Conservation (phyloP, 208 protist genomes). For the Trichomonas gallinae region DNA sequence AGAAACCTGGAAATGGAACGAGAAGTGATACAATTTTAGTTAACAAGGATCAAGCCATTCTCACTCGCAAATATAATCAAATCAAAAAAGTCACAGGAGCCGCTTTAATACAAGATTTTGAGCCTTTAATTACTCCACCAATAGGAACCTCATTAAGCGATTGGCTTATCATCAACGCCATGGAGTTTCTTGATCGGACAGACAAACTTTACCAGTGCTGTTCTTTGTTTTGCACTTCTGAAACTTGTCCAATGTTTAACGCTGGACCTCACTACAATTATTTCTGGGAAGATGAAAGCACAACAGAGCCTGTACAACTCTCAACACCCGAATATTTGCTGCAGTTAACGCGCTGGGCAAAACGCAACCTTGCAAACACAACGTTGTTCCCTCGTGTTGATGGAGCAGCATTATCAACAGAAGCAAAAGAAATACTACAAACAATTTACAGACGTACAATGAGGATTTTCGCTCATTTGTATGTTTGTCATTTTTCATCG, state of each 20-base stretch:
- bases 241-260: slow-evolving; percentile 8
- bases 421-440: background rate
- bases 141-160: background rate
- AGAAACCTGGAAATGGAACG: background rate
- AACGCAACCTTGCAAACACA: background rate
- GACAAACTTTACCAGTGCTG: background rate
- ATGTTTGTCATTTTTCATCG: background rate
- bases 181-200: background rate
- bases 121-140: background rate
- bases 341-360: background rate
- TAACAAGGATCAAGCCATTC: background rate
- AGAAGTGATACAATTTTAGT: background rate
- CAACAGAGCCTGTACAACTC: background rate
- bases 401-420: background rate
- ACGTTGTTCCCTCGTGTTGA: background rate
- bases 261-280: background rate
- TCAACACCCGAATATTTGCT: background rate
- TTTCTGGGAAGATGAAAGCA: background rate
- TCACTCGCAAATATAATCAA: background rate
- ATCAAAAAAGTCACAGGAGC: background rate
- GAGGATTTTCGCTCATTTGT: background rate
- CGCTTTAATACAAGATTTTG: background rate
- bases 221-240: background rate
- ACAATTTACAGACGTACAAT: background rate
- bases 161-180: background rate